Percentiles rank a stretch among this genome's conserved stretches.
Conservation (phyloP, 148 eudicot genomes). For the Nyssa sinensis region DNA sequence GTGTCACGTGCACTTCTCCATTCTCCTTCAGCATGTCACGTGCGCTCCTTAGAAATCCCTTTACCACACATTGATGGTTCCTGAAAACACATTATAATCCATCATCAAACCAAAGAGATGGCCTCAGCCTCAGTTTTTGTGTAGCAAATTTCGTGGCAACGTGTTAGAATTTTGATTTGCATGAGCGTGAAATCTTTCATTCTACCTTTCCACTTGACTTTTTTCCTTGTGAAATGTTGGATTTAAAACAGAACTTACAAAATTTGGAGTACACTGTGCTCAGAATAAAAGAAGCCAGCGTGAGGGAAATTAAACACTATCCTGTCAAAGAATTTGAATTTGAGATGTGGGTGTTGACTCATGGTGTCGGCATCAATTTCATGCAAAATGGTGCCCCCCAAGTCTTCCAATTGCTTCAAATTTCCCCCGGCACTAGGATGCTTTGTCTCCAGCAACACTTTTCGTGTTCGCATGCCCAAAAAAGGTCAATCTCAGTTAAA, state of each 20-base stretch:
- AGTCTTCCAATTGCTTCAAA: background rate
- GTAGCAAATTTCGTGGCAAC: no score
- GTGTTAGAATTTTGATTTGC: no score
- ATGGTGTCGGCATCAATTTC: constrained; percentile 20
- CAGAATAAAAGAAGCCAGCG: background rate
- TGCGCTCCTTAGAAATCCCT: constrained; percentile 30
- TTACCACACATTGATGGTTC: constrained; percentile 21
- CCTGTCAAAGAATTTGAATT: constrained; percentile 14
- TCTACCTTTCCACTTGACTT: no score
- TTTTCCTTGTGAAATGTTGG: no score
- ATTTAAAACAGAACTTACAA: constrained; percentile 8
- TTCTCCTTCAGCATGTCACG: constrained; percentile 10
- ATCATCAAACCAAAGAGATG: no score
- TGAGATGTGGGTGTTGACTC: constrained; percentile 4
- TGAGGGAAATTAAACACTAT: constrained; percentile 37
- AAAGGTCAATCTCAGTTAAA: no score
- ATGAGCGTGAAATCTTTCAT: no score
- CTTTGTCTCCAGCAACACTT: background rate
- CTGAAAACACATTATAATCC: constrained; percentile 6
- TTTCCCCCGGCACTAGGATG: background rate
- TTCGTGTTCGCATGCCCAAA: no score
- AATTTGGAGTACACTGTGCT: constrained; percentile 17
- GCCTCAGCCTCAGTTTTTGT: no score
- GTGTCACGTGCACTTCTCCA: constrained; percentile 37
- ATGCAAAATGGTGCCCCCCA: constrained; percentile 17